Base-by-base conservation (phyloP, 352 stramenopile species). In the Globisporangium spiculum region DNA sequence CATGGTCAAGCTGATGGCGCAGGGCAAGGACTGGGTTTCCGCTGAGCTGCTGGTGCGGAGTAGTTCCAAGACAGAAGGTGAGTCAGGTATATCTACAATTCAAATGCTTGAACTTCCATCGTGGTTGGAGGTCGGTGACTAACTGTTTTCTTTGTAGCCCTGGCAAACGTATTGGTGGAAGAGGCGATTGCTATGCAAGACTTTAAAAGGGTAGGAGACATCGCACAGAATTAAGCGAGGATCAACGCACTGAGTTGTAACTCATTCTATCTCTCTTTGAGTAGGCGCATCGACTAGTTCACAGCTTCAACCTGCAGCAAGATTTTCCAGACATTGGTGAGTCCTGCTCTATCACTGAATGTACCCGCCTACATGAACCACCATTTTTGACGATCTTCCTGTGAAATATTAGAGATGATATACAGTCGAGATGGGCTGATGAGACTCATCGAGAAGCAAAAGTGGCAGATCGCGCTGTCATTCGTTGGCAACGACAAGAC, bases 401-500 rank as follows among this genome's bases (percentile, higher is more conserved):
- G 22, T 54, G 1, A 32, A 9, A 12, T 62, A 20, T 56, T 46
- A 83, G 78, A 90, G 34, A 73, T 77, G n/a, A 66, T 92, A 16
- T 90, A 90, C 71, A 87, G 73, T 46, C 79, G 80, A 22, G 83
- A 92, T 57, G 74, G 75, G 44, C 58, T 90, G 20, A 56, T 83
- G 27, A 77, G 79, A 56, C 73, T 92, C n/a, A 84, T 90, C 41
- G 78, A 90, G 50, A 83, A 81, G 55, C 73, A 86, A 54, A 80
- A 78, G 41, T 92, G 81, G 83, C 72, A 86, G 14, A 66, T 92
- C 26, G 83, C 83, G 27, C 69, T 86, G 34, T 80, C 80, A 6
- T 92, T 90, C 68, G 83, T 87, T 7, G 83, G 83, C 1, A 84
- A 76, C 16, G 80, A 92, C 50, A 48, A 60, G 0, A 76, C 75